A percentile compares a stretch with the other conserved stretches of the same genome.
phyloP scores from a whole-genome alignment of 2,329 filamentous ascomycete genomes.

The Akanthomyces dipterigenus region DNA sequence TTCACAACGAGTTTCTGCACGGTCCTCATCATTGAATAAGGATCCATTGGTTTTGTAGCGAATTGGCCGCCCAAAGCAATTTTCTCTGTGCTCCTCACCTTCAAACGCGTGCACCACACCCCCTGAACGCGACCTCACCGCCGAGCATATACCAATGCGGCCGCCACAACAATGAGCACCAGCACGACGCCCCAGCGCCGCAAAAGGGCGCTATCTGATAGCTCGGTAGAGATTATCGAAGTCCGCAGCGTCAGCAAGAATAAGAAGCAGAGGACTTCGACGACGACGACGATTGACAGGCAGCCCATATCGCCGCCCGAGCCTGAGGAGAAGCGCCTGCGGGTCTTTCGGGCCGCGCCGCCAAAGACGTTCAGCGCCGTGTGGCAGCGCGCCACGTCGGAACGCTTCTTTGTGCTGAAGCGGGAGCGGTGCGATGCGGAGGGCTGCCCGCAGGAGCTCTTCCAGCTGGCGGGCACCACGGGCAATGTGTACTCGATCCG shows the following conservation, averaged over 20 bases:
- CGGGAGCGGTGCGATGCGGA: slow-evolving; percentile 33
- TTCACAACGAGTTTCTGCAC: background rate
- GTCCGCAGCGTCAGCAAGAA: background rate
- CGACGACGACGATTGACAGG: background rate
- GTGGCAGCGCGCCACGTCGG: slow-evolving; percentile 33
- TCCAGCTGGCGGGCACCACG: slow-evolving; percentile 56
- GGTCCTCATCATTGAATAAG: background rate
- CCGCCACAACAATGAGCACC: background rate
- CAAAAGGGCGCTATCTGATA: background rate
- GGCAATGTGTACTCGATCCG: slow-evolving; percentile 58
- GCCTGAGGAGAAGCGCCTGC: slow-evolving; percentile 28
- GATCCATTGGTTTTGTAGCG: background rate
- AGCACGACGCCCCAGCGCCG: background rate
- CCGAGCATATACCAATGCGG: background rate
- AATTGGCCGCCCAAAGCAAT: background rate
- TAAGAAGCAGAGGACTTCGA: background rate
- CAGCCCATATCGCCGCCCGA: background rate
- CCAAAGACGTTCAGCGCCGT: slow-evolving; percentile 30
- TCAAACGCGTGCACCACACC: background rate
- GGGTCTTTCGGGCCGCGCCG: slow-evolving; percentile 26
- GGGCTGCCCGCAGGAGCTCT: slow-evolving; percentile 34
- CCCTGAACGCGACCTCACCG: background rate
- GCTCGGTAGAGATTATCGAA: background rate
- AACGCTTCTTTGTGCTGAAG: slow-evolving; percentile 41
- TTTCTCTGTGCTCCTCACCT: background rate